Evolutionary conservation across 306 rosid genomes (phyloP).

Genomic region (Myrica gale): DNA sequence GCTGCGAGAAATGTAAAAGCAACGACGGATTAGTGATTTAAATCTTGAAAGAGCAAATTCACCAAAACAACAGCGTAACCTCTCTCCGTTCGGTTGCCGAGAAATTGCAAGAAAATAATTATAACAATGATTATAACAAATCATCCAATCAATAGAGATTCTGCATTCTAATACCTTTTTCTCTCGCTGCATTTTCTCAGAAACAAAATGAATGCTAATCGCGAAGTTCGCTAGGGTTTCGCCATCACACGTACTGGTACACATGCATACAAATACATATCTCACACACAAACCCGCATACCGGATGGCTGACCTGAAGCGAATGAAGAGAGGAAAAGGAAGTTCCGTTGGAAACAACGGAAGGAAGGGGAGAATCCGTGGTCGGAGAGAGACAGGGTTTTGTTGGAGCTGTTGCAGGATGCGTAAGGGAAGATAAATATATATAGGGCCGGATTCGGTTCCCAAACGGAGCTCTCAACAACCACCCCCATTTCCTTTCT

Average conservation of each 20-base stretch:
- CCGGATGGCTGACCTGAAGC: conserved; percentile 59
- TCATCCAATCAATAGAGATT: conserved; percentile 22
- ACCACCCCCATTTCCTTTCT: conserved; percentile 62
- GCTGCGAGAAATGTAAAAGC: conserved; percentile 34
- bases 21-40: too few relatives aligned
- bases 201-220: neutral
- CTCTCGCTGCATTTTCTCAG: neutral
- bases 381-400: conserved; percentile 59
- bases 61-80: neutral
- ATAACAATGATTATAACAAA: neutral
- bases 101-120: conserved; percentile 4
- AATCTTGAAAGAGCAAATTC: too few relatives aligned
- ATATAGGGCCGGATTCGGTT: conserved; percentile 56
- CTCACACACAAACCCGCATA: too few relatives aligned
- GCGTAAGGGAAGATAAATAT: conserved; percentile 52
- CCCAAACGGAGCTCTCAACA: conserved; percentile 75
- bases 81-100: too few relatives aligned
- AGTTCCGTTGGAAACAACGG: conserved; percentile 62
- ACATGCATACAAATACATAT: neutral
- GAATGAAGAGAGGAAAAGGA: conserved; percentile 61
- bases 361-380: conserved; percentile 66
- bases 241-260: too few relatives aligned
- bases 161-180: neutral
- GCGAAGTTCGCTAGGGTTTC: neutral
- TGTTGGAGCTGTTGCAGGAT: conserved; percentile 32